These are phyloP conservation scores for Scedosporium apiospermum DNA, from an alignment of 2,329 filamentous ascomycete genomes.

Conservation along the genomic window DNA sequence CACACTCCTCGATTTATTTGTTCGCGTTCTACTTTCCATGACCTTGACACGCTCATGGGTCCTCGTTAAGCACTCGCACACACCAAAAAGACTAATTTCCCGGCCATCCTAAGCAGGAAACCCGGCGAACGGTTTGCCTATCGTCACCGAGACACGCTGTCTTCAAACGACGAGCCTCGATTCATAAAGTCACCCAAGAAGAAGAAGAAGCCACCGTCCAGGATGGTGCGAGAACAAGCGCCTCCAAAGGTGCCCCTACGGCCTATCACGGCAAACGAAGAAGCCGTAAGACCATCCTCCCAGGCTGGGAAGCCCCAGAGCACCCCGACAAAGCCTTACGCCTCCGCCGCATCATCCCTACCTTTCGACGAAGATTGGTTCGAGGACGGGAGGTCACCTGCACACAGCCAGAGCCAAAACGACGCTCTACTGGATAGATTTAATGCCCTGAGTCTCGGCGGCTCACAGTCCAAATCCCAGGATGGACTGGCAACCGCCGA, in stretches of 20 bases:
- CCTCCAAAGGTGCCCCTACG: slow-evolving; percentile 33
- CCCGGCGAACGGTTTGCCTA: slow-evolving; percentile 7
- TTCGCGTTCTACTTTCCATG: background rate
- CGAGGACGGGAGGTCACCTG: slow-evolving; percentile 14
- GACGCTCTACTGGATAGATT: slow-evolving; percentile 11
- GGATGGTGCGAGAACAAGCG: slow-evolving; percentile 39
- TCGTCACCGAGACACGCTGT: slow-evolving; percentile 10
- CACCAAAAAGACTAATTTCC: background rate
- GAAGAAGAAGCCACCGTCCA: slow-evolving; percentile 1
- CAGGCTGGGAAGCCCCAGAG: slow-evolving; percentile 22
- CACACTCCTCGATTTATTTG: background rate
- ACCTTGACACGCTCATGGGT: background rate
- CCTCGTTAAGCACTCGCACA: background rate
- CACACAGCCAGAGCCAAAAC: slow-evolving; percentile 8
- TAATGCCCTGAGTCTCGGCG: slow-evolving; percentile 10
- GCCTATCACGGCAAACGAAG: slow-evolving; percentile 24
- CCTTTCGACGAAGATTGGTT: slow-evolving; percentile 5
- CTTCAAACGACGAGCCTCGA: slow-evolving; percentile 6
- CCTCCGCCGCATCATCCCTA: slow-evolving; percentile 8
- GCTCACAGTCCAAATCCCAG: slow-evolving; percentile 4
- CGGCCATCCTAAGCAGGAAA: background rate
- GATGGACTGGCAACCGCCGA: slow-evolving; percentile 7
- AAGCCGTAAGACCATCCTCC: slow-evolving; percentile 18
- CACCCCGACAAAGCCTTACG: slow-evolving; percentile 16
- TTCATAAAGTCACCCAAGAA: slow-evolving; percentile 7